phyloP scores from a whole-genome alignment of 768 basidiomycete genomes.

The Chalciporus chontae region DNA sequence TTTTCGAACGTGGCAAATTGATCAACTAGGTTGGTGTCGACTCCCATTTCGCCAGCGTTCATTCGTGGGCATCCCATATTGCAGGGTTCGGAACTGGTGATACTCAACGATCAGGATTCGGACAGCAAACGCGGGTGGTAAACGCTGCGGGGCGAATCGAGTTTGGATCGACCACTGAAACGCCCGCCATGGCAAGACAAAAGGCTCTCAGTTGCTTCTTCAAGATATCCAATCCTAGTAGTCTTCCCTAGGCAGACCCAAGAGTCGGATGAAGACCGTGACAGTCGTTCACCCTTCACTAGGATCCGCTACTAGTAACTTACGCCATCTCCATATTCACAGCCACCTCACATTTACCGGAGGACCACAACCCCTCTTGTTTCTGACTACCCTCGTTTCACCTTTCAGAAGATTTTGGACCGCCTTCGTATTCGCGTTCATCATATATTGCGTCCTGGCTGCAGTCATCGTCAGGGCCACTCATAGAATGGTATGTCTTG shows the following conservation, averaged over 20 bases:
- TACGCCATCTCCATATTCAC: too few species aligned
- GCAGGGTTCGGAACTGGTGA: not conserved
- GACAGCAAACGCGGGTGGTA: not conserved
- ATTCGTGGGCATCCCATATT: too few species aligned
- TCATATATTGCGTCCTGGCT: conserved; percentile 12
- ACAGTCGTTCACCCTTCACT: too few species aligned
- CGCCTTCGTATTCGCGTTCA: conserved; percentile 8
- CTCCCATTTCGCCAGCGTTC: too few species aligned
- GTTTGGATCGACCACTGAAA: conserved; percentile 7
- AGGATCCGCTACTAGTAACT: too few species aligned
- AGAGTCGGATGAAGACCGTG: too few species aligned
- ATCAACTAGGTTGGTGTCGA: too few species aligned
- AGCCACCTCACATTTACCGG: not conserved
- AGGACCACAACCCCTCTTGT: not conserved
- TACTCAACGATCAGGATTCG: not conserved
- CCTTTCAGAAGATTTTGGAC: conserved; percentile 11
- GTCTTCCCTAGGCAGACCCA: too few species aligned
- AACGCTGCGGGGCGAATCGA: not conserved
- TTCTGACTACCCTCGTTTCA: conserved; percentile 1
- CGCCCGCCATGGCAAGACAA: not conserved
- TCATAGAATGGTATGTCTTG: not conserved
- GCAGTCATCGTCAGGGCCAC: conserved; percentile 2
- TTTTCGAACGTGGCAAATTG: not conserved
- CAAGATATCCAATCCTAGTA: too few species aligned
- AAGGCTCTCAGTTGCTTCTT: not conserved